phyloP scores from a whole-genome alignment of 1,139 yeast species.

The Sugiyamaella paludigena region DNA sequence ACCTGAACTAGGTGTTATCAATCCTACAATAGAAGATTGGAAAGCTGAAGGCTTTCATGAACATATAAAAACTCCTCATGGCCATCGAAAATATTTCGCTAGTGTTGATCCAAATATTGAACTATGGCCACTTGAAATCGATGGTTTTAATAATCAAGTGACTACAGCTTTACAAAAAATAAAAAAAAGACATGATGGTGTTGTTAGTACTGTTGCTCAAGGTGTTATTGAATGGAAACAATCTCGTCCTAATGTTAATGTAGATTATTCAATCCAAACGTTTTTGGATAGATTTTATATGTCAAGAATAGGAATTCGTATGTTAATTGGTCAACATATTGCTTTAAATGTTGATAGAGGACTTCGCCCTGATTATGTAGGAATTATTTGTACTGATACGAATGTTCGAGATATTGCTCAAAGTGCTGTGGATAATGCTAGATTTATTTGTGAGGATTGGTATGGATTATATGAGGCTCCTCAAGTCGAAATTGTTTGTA shows the following conservation, averaged over 20 bases:
- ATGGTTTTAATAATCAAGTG: slow-evolving; percentile 66
- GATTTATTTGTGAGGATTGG: slow-evolving; percentile 84
- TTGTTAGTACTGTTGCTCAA: slow-evolving; percentile 89
- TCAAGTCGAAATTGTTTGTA: slow-evolving; percentile 70
- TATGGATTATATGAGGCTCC: slow-evolving; percentile 84
- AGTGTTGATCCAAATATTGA: slow-evolving; percentile 48
- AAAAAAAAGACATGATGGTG: slow-evolving; percentile 85
- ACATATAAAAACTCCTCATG: slow-evolving; percentile 20
- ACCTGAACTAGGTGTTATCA: slow-evolving; percentile 26
- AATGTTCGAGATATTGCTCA: slow-evolving; percentile 76
- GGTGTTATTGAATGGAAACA: slow-evolving; percentile 89
- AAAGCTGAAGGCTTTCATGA: slow-evolving; percentile 28
- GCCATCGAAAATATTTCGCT: slow-evolving; percentile 54
- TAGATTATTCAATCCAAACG: slow-evolving; percentile 62
- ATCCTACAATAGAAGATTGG: slow-evolving; percentile 29
- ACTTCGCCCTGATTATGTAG: slow-evolving; percentile 63
- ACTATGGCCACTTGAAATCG: slow-evolving; percentile 72
- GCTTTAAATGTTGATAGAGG: slow-evolving; percentile 69
- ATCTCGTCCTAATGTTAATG: slow-evolving; percentile 27
- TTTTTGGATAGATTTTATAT: slow-evolving; percentile 80
- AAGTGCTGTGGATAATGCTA: slow-evolving; percentile 83
- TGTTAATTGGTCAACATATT: slow-evolving; percentile 86
- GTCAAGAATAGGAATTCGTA: slow-evolving; percentile 84
- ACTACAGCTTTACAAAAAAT: slow-evolving; percentile 66
- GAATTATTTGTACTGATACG: slow-evolving; percentile 79